A percentile compares a stretch with the other conserved stretches of the same genome.
phyloP scores from a whole-genome alignment of 2,329 filamentous ascomycete genomes.

The Alternaria tenuissima region DNA sequence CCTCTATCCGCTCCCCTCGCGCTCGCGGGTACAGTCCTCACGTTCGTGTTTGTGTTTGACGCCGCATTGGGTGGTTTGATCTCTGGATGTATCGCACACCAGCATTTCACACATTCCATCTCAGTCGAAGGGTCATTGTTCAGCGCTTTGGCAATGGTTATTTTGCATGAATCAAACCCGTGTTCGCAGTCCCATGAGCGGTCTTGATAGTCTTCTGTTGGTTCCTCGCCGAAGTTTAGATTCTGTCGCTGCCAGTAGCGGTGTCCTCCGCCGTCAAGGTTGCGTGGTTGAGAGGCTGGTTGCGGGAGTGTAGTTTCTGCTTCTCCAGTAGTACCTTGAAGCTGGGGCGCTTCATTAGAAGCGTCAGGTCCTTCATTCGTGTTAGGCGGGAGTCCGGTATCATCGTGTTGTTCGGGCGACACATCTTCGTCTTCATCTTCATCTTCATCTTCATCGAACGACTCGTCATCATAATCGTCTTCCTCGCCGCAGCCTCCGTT shows the following conservation, averaged over 20 bases:
- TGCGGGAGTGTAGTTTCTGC: background rate
- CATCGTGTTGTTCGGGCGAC: slow-evolving; percentile 20
- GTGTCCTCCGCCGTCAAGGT: slow-evolving; percentile 46
- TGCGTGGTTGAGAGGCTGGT: slow-evolving; percentile 19
- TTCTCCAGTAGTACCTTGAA: background rate
- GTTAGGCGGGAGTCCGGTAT: slow-evolving; percentile 13
- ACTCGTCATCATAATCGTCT: slow-evolving; percentile 34
- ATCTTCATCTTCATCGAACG: slow-evolving; percentile 19
- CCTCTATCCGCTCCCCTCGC: slow-evolving; percentile 3
- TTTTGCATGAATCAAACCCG: slow-evolving; percentile 26
- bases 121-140: slow-evolving; percentile 2
- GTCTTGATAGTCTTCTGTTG: slow-evolving; percentile 36
- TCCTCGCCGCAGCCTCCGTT: slow-evolving; percentile 29
- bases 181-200: slow-evolving; percentile 39
- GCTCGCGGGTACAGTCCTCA: background rate
- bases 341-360: background rate
- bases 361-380: background rate
- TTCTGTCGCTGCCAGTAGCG: slow-evolving; percentile 41
- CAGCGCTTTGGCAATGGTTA: slow-evolving; percentile 26
- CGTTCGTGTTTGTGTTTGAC: background rate
- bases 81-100: slow-evolving; percentile 34
- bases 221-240: slow-evolving; percentile 50
- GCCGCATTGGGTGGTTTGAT: slow-evolving; percentile 20
- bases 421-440: slow-evolving; percentile 35
- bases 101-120: slow-evolving; percentile 46